phyloP scores from a whole-genome alignment of 176 grass and related monocot species.

The Eleusine coracana region DNA sequence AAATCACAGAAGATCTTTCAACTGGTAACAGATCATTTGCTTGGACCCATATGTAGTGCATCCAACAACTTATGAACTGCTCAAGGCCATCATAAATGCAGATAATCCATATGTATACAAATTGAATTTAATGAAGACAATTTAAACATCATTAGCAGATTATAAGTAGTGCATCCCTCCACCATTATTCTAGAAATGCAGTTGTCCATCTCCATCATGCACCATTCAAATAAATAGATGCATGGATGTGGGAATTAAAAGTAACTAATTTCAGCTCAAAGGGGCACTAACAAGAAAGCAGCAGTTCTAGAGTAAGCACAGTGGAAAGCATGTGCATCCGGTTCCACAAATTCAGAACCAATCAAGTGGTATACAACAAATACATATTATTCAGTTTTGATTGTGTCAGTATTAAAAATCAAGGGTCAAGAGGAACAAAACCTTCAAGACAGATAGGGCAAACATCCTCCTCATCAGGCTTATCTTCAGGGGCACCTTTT shows the following conservation, averaged over 20 bases:
- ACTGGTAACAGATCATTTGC: not conserved
- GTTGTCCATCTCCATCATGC: not conserved
- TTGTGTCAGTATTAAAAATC: not conserved
- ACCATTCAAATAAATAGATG: conserved; percentile 22
- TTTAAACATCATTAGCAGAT: not conserved
- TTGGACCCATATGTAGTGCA: not conserved
- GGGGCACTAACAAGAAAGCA: not conserved
- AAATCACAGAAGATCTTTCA: not conserved
- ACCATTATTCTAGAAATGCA: not conserved
- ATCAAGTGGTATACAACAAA: not conserved
- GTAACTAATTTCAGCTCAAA: not conserved
- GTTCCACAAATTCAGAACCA: not conserved
- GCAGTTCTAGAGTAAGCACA: not conserved
- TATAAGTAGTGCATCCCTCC: not conserved
- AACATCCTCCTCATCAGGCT: conserved; percentile 72
- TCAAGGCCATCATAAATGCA: not conserved
- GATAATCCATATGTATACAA: not conserved
- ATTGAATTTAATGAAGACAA: not conserved
- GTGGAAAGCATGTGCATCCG: not conserved
- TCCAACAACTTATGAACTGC: not conserved
- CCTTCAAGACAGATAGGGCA: conserved; percentile 92
- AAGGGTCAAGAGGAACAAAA: conserved; percentile 30
- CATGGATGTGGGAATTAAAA: not conserved
- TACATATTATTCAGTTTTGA: not conserved
- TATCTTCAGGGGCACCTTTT: conserved; percentile 29